A percentile compares a stretch with the other conserved stretches of the same genome.
Conservation (phyloP, 352 stramenopile genomes). For the Globisporangium barbulae region DNA sequence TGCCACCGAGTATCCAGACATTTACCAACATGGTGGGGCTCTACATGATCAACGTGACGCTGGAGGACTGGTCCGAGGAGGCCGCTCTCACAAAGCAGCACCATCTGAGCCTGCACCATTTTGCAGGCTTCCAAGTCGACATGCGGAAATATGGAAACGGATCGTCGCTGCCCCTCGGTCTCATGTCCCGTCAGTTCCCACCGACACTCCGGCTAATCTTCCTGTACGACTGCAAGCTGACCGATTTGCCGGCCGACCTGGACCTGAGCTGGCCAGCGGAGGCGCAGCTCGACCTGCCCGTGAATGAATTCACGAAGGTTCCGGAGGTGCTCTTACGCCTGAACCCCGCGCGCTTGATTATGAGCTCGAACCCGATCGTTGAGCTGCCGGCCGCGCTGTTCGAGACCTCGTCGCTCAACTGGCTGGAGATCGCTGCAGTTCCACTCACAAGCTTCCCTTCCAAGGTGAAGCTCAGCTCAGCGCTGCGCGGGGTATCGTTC, state of each 20-base stretch:
- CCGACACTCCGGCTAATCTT: slow-evolving; percentile 23
- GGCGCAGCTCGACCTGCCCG: slow-evolving; percentile 23
- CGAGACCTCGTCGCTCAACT: slow-evolving; percentile 5
- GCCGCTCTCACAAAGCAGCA: slow-evolving; percentile 23
- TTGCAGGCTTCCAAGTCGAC: slow-evolving; percentile 27
- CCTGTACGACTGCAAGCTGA: slow-evolving; percentile 33
- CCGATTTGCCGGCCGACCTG: slow-evolving; percentile 29
- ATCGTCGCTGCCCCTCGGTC: slow-evolving; percentile 23
- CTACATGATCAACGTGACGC: slow-evolving; percentile 38
- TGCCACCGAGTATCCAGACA: slow-evolving; percentile 20
- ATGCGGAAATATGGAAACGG: slow-evolving; percentile 17
- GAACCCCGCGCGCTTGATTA: slow-evolving; percentile 2
- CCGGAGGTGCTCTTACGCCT: slow-evolving; percentile 23
- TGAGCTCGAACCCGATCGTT: slow-evolving; percentile 1
- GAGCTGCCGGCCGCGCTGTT: slow-evolving; percentile 11
- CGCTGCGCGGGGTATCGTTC: slow-evolving; percentile 4
- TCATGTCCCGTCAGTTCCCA: slow-evolving; percentile 35
- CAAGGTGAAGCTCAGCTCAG: background rate
- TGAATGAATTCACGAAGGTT: slow-evolving; percentile 18
- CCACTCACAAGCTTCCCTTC: background rate
- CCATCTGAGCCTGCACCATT: slow-evolving; percentile 26
- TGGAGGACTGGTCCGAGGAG: slow-evolving; percentile 25
- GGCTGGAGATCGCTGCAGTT: background rate
- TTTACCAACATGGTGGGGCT: slow-evolving; percentile 32
- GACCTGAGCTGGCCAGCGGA: slow-evolving; percentile 25